A percentile compares a stretch with the other conserved stretches of the same genome.
Conservation (phyloP, 2,329 filamentous ascomycete species). For the Venturiaceae sp. region DNA sequence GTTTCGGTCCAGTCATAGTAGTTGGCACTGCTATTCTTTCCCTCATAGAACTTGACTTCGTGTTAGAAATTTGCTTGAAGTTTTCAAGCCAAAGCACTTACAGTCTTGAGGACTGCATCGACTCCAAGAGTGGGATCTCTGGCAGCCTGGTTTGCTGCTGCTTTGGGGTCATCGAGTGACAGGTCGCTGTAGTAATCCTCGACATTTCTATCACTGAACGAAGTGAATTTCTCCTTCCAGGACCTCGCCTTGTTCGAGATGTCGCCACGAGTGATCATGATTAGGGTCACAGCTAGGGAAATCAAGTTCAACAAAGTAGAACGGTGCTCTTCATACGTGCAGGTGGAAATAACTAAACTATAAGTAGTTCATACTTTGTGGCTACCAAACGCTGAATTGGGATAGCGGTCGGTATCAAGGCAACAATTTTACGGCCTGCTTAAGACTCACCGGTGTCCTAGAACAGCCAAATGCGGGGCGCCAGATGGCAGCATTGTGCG, state of each 20-base stretch:
- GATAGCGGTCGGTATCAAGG: too few species aligned
- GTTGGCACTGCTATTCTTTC: conserved; percentile 15
- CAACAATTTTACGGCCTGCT: too few species aligned
- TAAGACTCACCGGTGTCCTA: neutral
- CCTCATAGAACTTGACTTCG: conserved; percentile 36
- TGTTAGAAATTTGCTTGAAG: too few species aligned
- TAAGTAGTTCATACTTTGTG: neutral
- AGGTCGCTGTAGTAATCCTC: neutral
- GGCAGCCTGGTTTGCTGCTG: neutral
- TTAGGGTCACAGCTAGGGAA: neutral
- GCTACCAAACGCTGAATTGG: neutral
- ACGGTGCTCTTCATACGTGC: neutral
- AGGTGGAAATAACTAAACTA: neutral
- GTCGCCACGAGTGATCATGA: neutral
- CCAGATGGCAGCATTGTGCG: neutral
- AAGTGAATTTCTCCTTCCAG: neutral
- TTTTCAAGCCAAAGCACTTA: too few species aligned
- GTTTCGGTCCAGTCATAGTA: conserved; percentile 30
- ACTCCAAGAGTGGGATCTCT: conserved; percentile 14
- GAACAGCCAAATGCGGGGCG: neutral
- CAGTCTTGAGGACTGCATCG: conserved; percentile 20
- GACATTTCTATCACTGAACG: neutral
- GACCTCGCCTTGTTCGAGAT: neutral
- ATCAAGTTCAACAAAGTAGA: too few species aligned
- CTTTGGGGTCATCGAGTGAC: neutral